Percentiles rank a stretch among this genome's conserved stretches.
Conservation (phyloP, 192 early-diverging fungal species). For the Diversispora epigaea region DNA sequence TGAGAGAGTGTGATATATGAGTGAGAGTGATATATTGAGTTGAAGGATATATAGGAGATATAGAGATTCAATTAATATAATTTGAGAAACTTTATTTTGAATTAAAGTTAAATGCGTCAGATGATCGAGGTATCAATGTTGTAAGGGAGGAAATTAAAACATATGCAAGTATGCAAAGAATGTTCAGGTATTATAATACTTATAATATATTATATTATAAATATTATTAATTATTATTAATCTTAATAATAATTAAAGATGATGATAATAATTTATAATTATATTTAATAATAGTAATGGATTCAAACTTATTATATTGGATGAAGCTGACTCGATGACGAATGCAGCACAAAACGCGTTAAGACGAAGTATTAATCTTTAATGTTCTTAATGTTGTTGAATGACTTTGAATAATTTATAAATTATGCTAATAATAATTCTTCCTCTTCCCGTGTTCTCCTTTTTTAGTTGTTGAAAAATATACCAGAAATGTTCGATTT, state of each 20-base stretch:
- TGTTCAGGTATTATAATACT: conserved; percentile 77
- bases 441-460: neutral
- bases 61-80: too few species aligned
- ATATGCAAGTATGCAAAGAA: conserved; percentile 94
- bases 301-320: conserved; percentile 89
- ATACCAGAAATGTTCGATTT: conserved; percentile 96
- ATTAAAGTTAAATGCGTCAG: conserved; percentile 88
- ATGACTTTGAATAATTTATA: neutral
- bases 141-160: conserved; percentile 98
- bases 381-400: neutral
- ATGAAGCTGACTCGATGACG: conserved; percentile 98
- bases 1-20: too few species aligned
- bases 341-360: conserved; percentile 87
- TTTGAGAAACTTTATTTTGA: neutral
- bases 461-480: conserved; percentile 90
- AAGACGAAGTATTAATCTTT: conserved; percentile 65
- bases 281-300: neutral
- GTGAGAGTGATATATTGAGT: too few species aligned
- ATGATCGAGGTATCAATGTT: conserved; percentile 97
- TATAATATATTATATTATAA: too few species aligned
- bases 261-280: neutral
- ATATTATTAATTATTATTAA: neutral
- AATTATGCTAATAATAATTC: neutral
- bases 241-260: neutral
- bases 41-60: too few species aligned